Evolutionary conservation across 768 basidiomycete genomes (phyloP).

Genomic region (Rhodotorula babjevae): DNA sequence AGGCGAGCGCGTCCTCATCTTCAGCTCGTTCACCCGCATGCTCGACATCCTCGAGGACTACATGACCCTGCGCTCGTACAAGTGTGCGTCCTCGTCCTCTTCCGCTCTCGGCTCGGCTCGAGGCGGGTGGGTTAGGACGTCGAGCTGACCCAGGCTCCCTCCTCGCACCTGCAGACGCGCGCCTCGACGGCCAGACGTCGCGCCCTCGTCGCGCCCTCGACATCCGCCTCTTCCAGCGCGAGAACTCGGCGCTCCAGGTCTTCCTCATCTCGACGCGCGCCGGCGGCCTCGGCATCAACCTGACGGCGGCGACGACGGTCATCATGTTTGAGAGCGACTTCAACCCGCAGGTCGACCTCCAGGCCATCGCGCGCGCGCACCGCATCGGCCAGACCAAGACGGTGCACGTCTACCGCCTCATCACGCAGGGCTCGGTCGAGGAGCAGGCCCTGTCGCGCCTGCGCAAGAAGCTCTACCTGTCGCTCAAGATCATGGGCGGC

Average conservation of each 20-base stretch:
- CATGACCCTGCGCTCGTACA: conserved; percentile 58
- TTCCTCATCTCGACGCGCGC: conserved; percentile 80
- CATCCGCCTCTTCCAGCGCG: conserved; percentile 62
- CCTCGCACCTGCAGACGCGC: conserved; percentile 4
- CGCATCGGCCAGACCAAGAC: conserved; percentile 66
- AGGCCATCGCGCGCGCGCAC: conserved; percentile 47
- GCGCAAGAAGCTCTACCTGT: conserved; percentile 65
- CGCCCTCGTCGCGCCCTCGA: conserved; percentile 59
- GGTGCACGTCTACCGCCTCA: conserved; percentile 67
- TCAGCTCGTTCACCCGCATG: conserved; percentile 60
- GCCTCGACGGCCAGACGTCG: conserved; percentile 45
- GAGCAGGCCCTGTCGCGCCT: conserved; percentile 71
- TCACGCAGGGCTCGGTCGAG: conserved; percentile 64
- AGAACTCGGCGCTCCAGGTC: conserved; percentile 63
- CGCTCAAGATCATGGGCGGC: conserved; percentile 59
- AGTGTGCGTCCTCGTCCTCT: conserved; percentile 56
- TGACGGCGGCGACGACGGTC: conserved; percentile 51
- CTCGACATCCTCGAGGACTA: conserved; percentile 67
- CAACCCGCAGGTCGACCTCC: conserved; percentile 50
- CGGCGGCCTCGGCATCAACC: conserved; percentile 80
- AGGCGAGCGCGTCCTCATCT: conserved; percentile 63
- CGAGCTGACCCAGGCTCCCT: background rate
- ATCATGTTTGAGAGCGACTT: conserved; percentile 44
- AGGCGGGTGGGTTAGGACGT: no score
- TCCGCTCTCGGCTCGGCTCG: no score